Evolutionary conservation across 768 basidiomycete species (phyloP), one percentile per base, ranked within the genome.

Genomic region (Sarcodon aspratus): DNA sequence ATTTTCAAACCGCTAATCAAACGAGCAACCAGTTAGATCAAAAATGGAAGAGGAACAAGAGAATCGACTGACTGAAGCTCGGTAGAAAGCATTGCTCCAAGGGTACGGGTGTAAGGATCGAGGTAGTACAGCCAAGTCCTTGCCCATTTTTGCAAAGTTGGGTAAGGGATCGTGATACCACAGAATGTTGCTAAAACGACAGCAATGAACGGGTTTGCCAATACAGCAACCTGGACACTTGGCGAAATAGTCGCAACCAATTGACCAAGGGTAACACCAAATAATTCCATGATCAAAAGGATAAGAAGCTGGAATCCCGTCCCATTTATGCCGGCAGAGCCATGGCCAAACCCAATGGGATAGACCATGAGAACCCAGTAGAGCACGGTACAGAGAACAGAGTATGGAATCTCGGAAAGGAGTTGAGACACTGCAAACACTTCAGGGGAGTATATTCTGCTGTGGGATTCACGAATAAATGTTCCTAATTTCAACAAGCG

Each of bases 401-500:
- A 81, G 63, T 82, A 85, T 0, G 89, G 91, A 48, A 86, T 73
- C 63, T 95, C 90, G 38, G 88, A 82, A 11, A 87, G 60, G 21
- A 93, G 70, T 59, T 93, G 91, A 2, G 82, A 79, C 33, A 88
- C 73, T 32, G 89, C 85, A 60, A 94, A 94, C 17, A 90, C 86
- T 50, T 80, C 81, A 0, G 87, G 82, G 0, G 82, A 85, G 64
- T 93, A 93, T 58, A 93, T 92, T 51, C 85, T 78, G 65, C 85
- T 86, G 2, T 82, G 85, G 0, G 85, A 74, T 66, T 92, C 89
- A 9, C 62, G 57, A 18, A 70, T 65, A 54, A 71, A 72, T 36
- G 64, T 65, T 15, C 61, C 69, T 70, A 38, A 33, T 9, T 33
- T 31, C 6, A 7, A 9, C 43, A 42, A 32, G 17, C 17, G 51